Evolutionary conservation across 1,139 yeast species (phyloP), one percentile per base, ranked within the genome.

Genomic region (Pichia inconspicua): DNA sequence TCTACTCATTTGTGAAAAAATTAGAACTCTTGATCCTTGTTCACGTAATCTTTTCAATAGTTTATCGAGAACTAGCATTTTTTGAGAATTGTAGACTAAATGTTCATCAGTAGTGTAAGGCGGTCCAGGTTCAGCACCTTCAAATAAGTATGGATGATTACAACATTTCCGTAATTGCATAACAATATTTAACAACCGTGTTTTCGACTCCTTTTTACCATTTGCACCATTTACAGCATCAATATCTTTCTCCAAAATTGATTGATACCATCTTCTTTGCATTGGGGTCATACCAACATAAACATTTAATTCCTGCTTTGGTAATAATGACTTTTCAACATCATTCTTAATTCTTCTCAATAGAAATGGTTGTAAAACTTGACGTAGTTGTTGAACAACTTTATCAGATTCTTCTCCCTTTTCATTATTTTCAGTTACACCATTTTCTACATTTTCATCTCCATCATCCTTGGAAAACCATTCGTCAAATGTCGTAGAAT

Each of bases 101-200:
- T 84, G 94, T 61, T 84, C 92, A 65, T 84, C 94, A 0, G 90
- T 84, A 6, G 92, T 84, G 58, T 71, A 84, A 22, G 94, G 92
- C 27, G 94, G 94, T 8, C 94, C 94, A 0, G 92, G 94, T 62
- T 84, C 94, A 1, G 92, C 92, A 27, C 94, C 92, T 63, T 84
- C 94, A 60, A 84, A 84, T 43, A 84, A 66, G 60, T 84, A 84
- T 5, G 94, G 92, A 66, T 84, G 94, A 60, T 84, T 84, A 66
- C 92, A 84, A 63, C 92, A 84, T 62, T 84, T 84, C 61, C 94
- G 73, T 60, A 84, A 71, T 65, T 84, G 94, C 94, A 84, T 84
- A 28, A 84, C 92, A 57, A 84, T 84, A 61, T 84, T 84, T 48
- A 84, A 69, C 51, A 84, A 70, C 58, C 92, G 70, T 2, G 92